Percentiles rank a stretch among this genome's conserved stretches.
phyloP scores from a whole-genome alignment of 495 filamentous ascomycete species.

The Talaromyces wortmannii region DNA sequence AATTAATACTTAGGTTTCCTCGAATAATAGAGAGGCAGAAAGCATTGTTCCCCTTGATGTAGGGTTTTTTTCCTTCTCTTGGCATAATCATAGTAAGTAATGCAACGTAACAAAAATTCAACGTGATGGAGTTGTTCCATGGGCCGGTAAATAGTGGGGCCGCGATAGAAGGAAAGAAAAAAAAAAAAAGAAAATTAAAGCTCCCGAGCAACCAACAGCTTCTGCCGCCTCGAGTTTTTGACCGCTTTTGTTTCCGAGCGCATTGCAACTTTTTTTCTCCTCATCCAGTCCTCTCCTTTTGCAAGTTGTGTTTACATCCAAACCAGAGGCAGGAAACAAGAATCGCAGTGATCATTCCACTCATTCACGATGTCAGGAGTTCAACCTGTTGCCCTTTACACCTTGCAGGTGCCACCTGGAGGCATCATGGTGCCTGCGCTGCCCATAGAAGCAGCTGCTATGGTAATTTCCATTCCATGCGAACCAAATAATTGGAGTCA shows the following conservation, averaged over 20 bases:
- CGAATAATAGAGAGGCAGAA: too few relatives aligned
- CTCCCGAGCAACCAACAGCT: not conserved
- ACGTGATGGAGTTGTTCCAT: not conserved
- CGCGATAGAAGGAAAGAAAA: not conserved
- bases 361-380: conserved; percentile 44
- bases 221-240: not conserved
- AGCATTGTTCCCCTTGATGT: too few relatives aligned
- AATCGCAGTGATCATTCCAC: conserved; percentile 16
- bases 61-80: too few relatives aligned
- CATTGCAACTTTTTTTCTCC: conserved; percentile 16
- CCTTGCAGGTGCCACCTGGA: conserved; percentile 77
- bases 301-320: conserved; percentile 18
- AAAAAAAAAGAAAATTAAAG: not conserved
- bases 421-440: conserved; percentile 69
- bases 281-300: conserved; percentile 11
- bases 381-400: conserved; percentile 79
- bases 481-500: not conserved
- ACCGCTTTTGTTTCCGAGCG: conserved; percentile 1
- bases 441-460: conserved; percentile 62
- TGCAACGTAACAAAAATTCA: too few relatives aligned
- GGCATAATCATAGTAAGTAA: too few relatives aligned
- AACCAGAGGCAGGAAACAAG: not conserved
- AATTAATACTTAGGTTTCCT: too few relatives aligned
- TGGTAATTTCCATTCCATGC: conserved; percentile 51
- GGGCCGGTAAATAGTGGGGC: not conserved